Evolutionary conservation across 148 eudicot species (phyloP).

Genomic region (Cornus suecica): DNA sequence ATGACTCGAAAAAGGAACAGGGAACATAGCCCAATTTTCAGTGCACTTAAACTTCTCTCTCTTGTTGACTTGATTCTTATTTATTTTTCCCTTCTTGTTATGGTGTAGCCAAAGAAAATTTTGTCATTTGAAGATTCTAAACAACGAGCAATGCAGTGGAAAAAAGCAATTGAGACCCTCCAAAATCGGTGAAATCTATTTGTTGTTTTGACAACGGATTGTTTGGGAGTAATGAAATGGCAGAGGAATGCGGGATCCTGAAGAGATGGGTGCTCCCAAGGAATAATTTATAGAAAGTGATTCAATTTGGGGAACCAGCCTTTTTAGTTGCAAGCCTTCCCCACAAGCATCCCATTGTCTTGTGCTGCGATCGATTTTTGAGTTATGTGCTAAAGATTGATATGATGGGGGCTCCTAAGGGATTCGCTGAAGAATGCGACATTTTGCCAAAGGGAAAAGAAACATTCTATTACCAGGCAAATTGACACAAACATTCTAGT

Average conservation of each 20-base stretch:
- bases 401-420: no score
- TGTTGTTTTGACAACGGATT: constrained; percentile 23
- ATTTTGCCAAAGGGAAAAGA: not conserved
- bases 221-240: constrained; percentile 26
- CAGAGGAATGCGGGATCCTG: constrained; percentile 19
- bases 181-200: constrained; percentile 54
- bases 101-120: constrained; percentile 81
- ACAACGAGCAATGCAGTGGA: constrained; percentile 94
- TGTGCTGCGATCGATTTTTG: no score
- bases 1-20: not conserved
- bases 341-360: no score
- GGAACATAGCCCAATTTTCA: not conserved
- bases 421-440: no score
- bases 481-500: not conserved
- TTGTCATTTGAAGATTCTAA: constrained; percentile 90
- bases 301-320: constrained; percentile 19
- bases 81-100: not conserved
- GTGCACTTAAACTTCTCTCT: not conserved
- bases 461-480: not conserved
- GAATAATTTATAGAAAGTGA: constrained; percentile 5
- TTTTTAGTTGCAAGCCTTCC: constrained; percentile 1
- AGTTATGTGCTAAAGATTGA: no score
- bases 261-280: constrained; percentile 21
- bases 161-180: constrained; percentile 89
- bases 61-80: not conserved